Percentiles rank a stretch among this genome's conserved stretches.
Conservation (phyloP, 2,329 filamentous ascomycete species). For the Fonsecaea erecta region DNA sequence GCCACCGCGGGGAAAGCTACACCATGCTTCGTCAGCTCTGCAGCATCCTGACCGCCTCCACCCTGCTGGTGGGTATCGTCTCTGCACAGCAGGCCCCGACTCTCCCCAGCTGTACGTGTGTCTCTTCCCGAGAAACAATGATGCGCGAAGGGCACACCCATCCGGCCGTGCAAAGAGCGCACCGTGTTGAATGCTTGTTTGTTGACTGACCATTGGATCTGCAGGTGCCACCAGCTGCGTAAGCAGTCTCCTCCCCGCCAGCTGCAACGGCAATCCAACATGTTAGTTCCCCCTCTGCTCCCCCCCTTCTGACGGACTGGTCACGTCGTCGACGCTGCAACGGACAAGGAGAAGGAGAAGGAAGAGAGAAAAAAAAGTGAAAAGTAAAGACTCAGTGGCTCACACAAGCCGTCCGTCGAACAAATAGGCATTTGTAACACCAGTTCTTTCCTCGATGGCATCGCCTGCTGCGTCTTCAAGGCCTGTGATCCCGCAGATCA, state of each 20-base stretch:
- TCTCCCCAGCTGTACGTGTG: slow-evolving; percentile 30
- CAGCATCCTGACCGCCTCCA: slow-evolving; percentile 23
- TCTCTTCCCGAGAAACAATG: background rate
- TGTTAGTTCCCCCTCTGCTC: slow-evolving; percentile 41
- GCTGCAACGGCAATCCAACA: slow-evolving; percentile 49
- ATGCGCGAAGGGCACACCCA: background rate
- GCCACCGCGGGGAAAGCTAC: slow-evolving; percentile 3
- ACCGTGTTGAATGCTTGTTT: background rate
- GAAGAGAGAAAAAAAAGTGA: too few species aligned
- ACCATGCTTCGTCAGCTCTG: slow-evolving; percentile 21
- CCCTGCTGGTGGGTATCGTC: slow-evolving; percentile 25
- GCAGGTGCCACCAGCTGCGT: slow-evolving; percentile 43
- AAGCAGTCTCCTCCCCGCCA: slow-evolving; percentile 47
- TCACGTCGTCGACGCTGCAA: background rate
- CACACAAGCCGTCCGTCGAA: background rate
- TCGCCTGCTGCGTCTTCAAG: slow-evolving; percentile 56
- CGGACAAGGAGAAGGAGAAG: background rate
- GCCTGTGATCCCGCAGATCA: slow-evolving; percentile 53
- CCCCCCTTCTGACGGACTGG: background rate
- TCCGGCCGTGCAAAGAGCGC: background rate
- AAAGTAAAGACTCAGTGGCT: background rate
- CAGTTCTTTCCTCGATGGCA: slow-evolving; percentile 51
- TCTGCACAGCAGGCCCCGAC: slow-evolving; percentile 21
- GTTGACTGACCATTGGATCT: background rate
- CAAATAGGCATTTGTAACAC: slow-evolving; percentile 52